These are phyloP conservation scores for Gaeumannomyces sp. DNA, from an alignment of 2,329 filamentous ascomycete genomes.

Conservation along the genomic window DNA sequence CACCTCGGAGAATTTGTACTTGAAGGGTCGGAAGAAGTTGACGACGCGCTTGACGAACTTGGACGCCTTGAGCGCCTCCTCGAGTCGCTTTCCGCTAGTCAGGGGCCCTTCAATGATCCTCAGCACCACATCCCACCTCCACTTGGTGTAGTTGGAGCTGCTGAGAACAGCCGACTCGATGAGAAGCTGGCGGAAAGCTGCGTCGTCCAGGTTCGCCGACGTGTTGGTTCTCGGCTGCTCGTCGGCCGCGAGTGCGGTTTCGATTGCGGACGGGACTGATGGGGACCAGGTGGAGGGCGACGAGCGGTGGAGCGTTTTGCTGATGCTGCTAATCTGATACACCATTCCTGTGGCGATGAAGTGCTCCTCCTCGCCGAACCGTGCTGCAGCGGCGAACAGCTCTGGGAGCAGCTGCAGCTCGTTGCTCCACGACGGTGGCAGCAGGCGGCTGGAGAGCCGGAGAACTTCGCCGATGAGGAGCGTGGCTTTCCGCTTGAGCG, in stretches of 20 bases:
- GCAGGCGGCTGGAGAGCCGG: conserved; percentile 77
- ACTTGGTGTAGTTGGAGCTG: conserved; percentile 87
- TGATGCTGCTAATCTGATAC: conserved; percentile 97
- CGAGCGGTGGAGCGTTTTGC: conserved; percentile 81
- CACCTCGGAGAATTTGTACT: conserved; percentile 86
- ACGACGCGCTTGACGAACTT: conserved; percentile 95
- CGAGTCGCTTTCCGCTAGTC: conserved; percentile 82
- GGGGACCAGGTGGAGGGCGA: conserved; percentile 42
- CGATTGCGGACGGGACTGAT: conserved; percentile 14
- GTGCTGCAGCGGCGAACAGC: conserved; percentile 69
- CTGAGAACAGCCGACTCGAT: conserved; percentile 81
- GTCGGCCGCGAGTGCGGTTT: conserved; percentile 29
- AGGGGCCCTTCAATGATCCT: conserved; percentile 89
- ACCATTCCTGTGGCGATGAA: conserved; percentile 84
- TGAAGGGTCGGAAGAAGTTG: conserved; percentile 95
- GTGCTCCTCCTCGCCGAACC: conserved; percentile 64
- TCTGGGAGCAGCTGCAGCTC: conserved; percentile 84
- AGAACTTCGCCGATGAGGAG: conserved; percentile 86
- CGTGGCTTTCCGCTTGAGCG: conserved; percentile 80
- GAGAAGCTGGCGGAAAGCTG: conserved; percentile 56
- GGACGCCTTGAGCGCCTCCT: conserved; percentile 88
- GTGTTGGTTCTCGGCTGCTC: conserved; percentile 49
- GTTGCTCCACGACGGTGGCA: conserved; percentile 77
- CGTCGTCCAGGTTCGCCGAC: conserved; percentile 49
- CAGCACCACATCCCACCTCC: conserved; percentile 94